Evolutionary conservation across 140 eudicot genomes (phyloP), one percentile per base, ranked within the genome.

Genomic region (Stevia rebaudiana): DNA sequence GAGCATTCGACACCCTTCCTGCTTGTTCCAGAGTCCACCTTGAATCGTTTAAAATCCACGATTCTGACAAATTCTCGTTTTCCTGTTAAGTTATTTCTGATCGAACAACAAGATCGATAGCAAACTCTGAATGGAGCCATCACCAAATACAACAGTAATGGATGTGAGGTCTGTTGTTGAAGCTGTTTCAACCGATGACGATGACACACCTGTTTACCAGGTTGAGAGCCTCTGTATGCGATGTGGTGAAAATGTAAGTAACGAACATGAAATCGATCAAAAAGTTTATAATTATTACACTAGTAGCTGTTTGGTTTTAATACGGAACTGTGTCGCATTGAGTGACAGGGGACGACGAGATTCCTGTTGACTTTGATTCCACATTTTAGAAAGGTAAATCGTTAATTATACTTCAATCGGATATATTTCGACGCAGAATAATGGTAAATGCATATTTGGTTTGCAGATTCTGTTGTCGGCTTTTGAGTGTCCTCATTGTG

Each of bases 141-240:
- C 69, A 52, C 61, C 55, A 13, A 61, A 70, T 16, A 52, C 76
- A 51, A 61, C 76, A 23, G 75, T 71, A 49, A 77, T 77, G 69
- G 95, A 85, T 52, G 94, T 90, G 21, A 63, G 88, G 54, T 84
- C 94, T 11, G 91, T 84, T 6, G 98, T 75, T 57, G 94, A 90
- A 80, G 88, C 95, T 3, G 80, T 90, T 41, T 68, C 84, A 0
- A 79, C 75, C 5, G 90, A 84, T 16, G 56, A 68, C 11, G 86
- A 73, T 18, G 86, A 81, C 51, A 74, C 94, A 33, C 94, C 98
- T 28, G 84, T 87, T 9, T 87, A 90, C 78, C 68, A 71, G 62
- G 76, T 87, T 35, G 95, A 90, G 66, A 90, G 98, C 78, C 94
- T 90, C 71, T 90, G 98, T 70, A 90, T 90, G 98, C 84, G 96